A percentile compares a stretch with the other conserved stretches of the same genome.
Conservation (phyloP, 345 rosid species). For the Cardamine resedifolia region DNA sequence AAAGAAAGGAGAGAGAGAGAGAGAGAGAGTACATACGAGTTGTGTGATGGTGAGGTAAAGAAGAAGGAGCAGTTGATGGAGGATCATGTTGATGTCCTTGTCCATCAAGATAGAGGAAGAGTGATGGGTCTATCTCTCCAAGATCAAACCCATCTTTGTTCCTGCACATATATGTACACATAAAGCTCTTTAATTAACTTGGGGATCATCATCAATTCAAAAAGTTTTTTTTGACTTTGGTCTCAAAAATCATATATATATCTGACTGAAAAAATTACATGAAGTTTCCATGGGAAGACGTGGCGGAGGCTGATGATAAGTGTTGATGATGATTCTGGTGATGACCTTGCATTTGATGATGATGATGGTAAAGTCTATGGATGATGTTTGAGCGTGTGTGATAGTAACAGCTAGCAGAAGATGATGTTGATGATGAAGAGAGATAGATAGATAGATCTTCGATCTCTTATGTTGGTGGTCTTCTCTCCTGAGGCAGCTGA, state of each 20-base stretch:
- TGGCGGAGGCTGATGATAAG: constrained; percentile 42
- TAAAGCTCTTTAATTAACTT: neutral
- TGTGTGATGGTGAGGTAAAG: constrained; percentile 61
- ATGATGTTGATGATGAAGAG: constrained; percentile 47
- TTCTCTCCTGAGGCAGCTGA: constrained; percentile 24
- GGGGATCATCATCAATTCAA: constrained; percentile 11
- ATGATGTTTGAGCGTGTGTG: constrained; percentile 34
- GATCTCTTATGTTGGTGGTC: constrained; percentile 23
- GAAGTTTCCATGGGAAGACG: constrained; percentile 59
- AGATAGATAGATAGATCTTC: constrained; percentile 33
- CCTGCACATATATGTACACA: constrained; percentile 20
- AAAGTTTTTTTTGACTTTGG: neutral
- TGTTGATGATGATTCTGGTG: constrained; percentile 44
- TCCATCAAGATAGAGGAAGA: constrained; percentile 90
- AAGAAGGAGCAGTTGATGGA: constrained; percentile 40
- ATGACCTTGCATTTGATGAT: constrained; percentile 39
- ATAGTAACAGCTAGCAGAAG: constrained; percentile 33
- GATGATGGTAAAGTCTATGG: constrained; percentile 1
- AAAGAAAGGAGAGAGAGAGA: constrained; percentile 24
- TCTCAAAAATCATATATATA: neutral
- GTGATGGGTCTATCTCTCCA: constrained; percentile 95
- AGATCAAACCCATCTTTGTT: constrained; percentile 61
- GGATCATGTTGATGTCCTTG: constrained; percentile 55
- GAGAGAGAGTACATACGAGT: constrained; percentile 47
- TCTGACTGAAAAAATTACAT: constrained; percentile 50